Evolutionary conservation across 306 rosid genomes (phyloP).

Genomic region (Vigna trinervia): DNA sequence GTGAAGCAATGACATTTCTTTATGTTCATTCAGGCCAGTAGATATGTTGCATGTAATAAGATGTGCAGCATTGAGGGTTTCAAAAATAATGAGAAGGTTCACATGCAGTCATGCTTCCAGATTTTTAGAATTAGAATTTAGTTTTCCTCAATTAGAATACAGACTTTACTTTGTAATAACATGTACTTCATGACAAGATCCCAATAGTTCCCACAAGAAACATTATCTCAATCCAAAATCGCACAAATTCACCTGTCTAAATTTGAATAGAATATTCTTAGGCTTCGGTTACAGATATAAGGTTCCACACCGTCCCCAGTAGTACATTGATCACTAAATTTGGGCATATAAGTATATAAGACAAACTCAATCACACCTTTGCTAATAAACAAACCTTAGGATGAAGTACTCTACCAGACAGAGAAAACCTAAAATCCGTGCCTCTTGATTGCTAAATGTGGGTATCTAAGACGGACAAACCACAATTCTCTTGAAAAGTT

Average conservation of each 20-base stretch:
- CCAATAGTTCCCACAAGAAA: conserved; percentile 21
- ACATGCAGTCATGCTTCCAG: no score
- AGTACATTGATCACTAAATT: background rate
- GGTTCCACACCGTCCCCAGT: background rate
- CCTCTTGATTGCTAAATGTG: background rate
- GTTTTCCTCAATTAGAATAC: background rate
- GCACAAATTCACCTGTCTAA: background rate
- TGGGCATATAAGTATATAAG: background rate
- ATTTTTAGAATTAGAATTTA: background rate
- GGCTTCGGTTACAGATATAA: background rate
- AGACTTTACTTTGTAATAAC: background rate
- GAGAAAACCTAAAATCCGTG: conserved; percentile 10
- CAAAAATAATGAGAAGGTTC: no score
- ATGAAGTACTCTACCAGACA: background rate
- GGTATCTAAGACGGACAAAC: background rate
- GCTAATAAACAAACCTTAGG: background rate
- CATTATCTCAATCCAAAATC: background rate
- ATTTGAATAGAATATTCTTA: background rate
- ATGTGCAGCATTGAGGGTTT: no score
- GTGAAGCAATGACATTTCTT: no score
- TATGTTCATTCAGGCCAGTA: no score
- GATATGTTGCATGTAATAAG: no score
- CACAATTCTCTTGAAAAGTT: background rate
- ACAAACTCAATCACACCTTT: background rate
- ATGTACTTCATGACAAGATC: background rate